phyloP scores from a whole-genome alignment of 2,329 filamentous ascomycete genomes.

The Coniella vitis region DNA sequence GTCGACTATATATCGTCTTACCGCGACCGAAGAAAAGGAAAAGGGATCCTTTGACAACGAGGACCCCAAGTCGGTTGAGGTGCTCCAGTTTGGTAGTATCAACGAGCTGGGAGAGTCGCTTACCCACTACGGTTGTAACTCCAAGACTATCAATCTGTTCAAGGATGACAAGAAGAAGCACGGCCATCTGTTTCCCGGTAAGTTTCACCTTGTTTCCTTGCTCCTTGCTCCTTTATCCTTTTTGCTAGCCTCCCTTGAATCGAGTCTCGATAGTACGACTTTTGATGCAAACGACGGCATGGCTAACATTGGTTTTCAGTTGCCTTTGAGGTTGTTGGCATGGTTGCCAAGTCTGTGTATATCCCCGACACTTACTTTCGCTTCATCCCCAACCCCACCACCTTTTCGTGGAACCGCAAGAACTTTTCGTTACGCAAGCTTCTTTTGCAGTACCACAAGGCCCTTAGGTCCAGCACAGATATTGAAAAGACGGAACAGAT shows the following conservation, averaged over 20 bases:
- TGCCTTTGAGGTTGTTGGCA: slow-evolving; percentile 52
- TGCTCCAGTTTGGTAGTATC: slow-evolving; percentile 42
- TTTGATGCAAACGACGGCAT: no score
- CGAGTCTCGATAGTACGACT: no score
- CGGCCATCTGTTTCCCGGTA: slow-evolving; percentile 45
- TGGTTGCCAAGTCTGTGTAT: slow-evolving; percentile 45
- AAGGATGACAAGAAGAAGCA: slow-evolving; percentile 31
- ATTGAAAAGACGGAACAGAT: slow-evolving; percentile 12
- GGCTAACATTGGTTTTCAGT: no score
- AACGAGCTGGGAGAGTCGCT: slow-evolving; percentile 46
- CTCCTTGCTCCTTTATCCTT: background rate
- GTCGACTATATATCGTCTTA: slow-evolving; percentile 39
- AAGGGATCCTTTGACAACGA: slow-evolving; percentile 26
- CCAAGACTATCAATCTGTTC: slow-evolving; percentile 41
- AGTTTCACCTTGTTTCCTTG: slow-evolving; percentile 9
- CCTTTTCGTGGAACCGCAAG: slow-evolving; percentile 45
- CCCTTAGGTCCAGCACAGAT: slow-evolving; percentile 21
- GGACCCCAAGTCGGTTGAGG: slow-evolving; percentile 34
- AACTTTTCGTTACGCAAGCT: slow-evolving; percentile 38
- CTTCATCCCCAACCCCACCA: slow-evolving; percentile 50
- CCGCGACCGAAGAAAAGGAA: background rate
- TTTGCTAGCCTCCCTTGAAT: no score
- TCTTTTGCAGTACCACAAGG: slow-evolving; percentile 31
- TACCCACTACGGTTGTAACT: slow-evolving; percentile 46
- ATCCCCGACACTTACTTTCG: slow-evolving; percentile 44